phyloP scores from a whole-genome alignment of 306 rosid genomes.

The Trifolium repens region DNA sequence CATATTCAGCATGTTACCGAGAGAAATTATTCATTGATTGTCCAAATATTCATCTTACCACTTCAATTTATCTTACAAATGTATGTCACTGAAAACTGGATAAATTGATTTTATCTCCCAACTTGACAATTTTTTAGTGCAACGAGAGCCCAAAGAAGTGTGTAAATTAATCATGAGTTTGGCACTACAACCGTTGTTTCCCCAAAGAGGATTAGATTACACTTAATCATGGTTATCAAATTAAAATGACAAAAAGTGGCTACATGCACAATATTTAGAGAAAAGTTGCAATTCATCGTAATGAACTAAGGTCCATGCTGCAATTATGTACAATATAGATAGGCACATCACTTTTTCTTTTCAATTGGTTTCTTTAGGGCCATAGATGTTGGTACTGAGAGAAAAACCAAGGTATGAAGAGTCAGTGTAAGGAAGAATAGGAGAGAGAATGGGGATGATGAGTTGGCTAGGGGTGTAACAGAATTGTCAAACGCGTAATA shows the following conservation, averaged over 20 bases:
- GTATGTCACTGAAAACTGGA: slow-evolving; percentile 2
- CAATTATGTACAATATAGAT: neutral
- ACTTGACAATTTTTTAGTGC: slow-evolving; percentile 4
- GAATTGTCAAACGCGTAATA: neutral
- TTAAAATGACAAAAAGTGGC: neutral
- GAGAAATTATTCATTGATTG: neutral
- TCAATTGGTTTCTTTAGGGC: neutral
- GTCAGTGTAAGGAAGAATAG: neutral
- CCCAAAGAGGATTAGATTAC: slow-evolving; percentile 11
- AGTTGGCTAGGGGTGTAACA: neutral
- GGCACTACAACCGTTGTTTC: neutral
- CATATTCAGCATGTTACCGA: slow-evolving; percentile 29
- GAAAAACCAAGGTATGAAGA: neutral
- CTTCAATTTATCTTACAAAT: slow-evolving; percentile 24
- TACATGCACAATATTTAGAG: neutral
- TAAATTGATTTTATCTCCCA: slow-evolving; percentile 1
- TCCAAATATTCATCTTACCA: slow-evolving; percentile 15
- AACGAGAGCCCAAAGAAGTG: neutral
- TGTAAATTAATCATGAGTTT: neutral
- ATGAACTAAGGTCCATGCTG: neutral
- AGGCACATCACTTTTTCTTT: neutral
- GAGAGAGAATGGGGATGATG: neutral
- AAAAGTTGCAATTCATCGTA: neutral
- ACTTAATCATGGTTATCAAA: neutral
- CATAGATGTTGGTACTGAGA: neutral